Conservation (phyloP, 371 early-diverging fungal genomes). For the Mortierella sp. region DNA sequence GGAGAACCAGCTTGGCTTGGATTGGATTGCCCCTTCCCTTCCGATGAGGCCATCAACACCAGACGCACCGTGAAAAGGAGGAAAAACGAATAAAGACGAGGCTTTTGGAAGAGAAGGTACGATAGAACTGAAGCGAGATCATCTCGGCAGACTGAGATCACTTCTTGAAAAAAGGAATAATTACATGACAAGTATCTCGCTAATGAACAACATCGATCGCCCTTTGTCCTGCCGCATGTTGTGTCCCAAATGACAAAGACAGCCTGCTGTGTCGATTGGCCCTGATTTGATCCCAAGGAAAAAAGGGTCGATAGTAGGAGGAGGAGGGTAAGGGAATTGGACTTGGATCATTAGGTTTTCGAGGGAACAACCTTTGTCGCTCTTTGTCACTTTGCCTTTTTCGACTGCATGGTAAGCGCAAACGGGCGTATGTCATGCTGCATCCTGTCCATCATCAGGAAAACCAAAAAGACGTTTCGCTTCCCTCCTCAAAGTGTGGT, state of each 20-base stretch:
- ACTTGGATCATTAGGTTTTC: neutral
- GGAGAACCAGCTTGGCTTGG: neutral
- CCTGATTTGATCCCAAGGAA: neutral
- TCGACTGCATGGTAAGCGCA: neutral
- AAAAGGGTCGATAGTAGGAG: neutral
- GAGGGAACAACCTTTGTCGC: neutral
- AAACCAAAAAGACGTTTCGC: neutral
- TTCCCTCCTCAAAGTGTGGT: neutral
- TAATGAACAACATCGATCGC: neutral
- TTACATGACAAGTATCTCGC: neutral
- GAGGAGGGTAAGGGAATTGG: neutral
- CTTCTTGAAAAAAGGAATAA: neutral
- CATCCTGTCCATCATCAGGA: slow-evolving; percentile 8
- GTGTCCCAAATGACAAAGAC: neutral
- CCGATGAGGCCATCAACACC: neutral
- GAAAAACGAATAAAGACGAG: neutral
- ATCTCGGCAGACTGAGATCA: neutral
- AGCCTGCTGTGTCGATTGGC: neutral
- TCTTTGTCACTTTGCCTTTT: neutral
- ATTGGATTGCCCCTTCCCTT: neutral
- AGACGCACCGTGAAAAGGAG: neutral
- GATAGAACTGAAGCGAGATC: slow-evolving; percentile 2
- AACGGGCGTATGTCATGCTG: slow-evolving; percentile 12
- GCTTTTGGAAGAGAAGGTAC: neutral
- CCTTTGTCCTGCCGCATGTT: neutral